These are phyloP conservation scores for Berkeleyomyces basicola DNA, from an alignment of 2,329 filamentous ascomycete genomes.

Conservation along the genomic window DNA sequence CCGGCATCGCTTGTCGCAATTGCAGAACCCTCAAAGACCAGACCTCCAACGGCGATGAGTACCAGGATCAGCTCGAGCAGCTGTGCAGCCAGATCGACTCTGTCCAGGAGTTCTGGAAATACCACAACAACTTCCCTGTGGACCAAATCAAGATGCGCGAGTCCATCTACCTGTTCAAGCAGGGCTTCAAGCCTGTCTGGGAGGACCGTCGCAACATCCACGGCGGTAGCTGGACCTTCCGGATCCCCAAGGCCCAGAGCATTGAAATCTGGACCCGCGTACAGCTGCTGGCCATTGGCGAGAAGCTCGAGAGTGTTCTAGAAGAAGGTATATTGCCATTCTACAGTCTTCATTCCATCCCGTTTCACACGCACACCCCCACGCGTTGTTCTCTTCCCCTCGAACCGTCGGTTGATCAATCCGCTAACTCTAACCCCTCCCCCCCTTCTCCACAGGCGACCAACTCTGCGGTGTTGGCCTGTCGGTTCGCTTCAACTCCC, in stretches of 20 bases:
- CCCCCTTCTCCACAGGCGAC: constrained; percentile 36
- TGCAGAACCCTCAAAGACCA: constrained; percentile 29
- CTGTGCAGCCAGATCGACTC: constrained; percentile 54
- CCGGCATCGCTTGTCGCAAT: neutral
- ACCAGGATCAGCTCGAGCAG: constrained; percentile 42
- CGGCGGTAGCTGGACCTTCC: constrained; percentile 85
- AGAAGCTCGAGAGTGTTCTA: constrained; percentile 58
- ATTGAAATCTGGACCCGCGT: constrained; percentile 69
- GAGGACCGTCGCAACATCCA: constrained; percentile 73
- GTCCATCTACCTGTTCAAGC: constrained; percentile 65
- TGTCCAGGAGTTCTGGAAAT: constrained; percentile 71
- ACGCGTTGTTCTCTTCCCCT: neutral
- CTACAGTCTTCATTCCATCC: neutral
- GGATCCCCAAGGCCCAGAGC: constrained; percentile 59
- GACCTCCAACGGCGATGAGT: constrained; percentile 27
- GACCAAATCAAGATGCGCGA: constrained; percentile 61
- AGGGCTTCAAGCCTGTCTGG: constrained; percentile 61
- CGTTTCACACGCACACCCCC: neutral
- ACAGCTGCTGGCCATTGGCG: constrained; percentile 66
- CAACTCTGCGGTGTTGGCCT: constrained; percentile 83
- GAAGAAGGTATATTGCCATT: constrained; percentile 40
- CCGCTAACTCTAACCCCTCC: neutral
- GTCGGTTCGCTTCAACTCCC: constrained; percentile 74
- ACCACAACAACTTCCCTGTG: constrained; percentile 67
- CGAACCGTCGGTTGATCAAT: neutral